These are phyloP conservation scores for Bruguiera hainesii DNA, from an alignment of 441 rosid genomes.

Conservation along the genomic window DNA sequence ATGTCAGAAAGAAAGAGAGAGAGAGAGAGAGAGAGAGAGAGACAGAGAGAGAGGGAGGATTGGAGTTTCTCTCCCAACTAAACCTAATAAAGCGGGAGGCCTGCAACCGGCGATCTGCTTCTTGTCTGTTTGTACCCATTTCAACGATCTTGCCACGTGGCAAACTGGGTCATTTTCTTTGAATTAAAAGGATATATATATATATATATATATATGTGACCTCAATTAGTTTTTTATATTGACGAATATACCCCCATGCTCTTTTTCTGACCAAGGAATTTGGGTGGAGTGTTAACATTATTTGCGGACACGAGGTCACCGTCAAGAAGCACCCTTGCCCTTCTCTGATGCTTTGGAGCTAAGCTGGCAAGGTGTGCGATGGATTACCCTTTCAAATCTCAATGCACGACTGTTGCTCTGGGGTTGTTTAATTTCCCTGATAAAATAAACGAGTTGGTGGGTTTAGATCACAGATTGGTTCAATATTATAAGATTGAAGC, in stretches of 20 bases:
- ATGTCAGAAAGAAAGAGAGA: not conserved
- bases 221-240: not conserved
- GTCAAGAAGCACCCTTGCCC: not conserved
- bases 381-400: no score
- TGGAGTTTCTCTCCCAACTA: not conserved
- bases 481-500: not conserved
- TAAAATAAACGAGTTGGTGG: not conserved
- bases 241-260: not conserved
- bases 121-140: constrained; percentile 12
- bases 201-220: not conserved
- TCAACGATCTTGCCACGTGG: constrained; percentile 30
- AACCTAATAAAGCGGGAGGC: constrained; percentile 18
- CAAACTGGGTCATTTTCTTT: not conserved
- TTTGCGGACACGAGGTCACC: constrained; percentile 1
- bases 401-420: no score
- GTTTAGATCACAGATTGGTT: not conserved
- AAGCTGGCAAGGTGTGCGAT: not conserved
- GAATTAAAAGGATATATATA: not conserved
- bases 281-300: not conserved
- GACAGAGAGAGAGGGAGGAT: not conserved
- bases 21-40: not conserved
- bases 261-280: not conserved
- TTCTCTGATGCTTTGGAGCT: not conserved
- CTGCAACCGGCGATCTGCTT: constrained; percentile 34
- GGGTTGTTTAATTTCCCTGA: not conserved